A percentile compares a stretch with the other conserved stretches of the same genome.
These are phyloP conservation scores for Coffea eugenioides DNA, from an alignment of 257 asterid species.

Conservation along the genomic window DNA sequence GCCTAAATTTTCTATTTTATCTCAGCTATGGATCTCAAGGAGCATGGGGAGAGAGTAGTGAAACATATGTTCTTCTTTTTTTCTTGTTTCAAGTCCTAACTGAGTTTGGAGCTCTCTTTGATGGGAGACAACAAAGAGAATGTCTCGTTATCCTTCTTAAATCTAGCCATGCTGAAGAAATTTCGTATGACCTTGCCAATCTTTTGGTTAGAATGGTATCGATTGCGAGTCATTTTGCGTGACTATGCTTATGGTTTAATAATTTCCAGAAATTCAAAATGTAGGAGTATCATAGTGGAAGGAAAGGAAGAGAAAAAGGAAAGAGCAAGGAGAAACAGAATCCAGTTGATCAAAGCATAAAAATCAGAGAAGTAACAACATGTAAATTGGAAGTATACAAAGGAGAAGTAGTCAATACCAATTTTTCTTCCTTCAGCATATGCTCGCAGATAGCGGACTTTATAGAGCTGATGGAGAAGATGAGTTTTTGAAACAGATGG, in stretches of 20 bases:
- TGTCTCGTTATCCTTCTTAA: background rate
- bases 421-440: constrained; percentile 86
- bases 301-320: no score
- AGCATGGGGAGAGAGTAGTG: no score
- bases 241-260: background rate
- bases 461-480: constrained; percentile 55
- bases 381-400: background rate
- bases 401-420: constrained; percentile 40
- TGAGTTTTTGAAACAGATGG: constrained; percentile 52
- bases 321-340: background rate
- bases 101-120: constrained; percentile 5
- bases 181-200: background rate
- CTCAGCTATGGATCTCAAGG: background rate
- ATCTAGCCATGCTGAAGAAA: background rate
- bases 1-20: no score
- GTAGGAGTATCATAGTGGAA: background rate
- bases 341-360: background rate
- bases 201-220: background rate
- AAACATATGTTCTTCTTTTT: no score
- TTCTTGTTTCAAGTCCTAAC: background rate
- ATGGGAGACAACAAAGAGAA: background rate
- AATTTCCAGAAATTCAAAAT: background rate
- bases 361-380: constrained; percentile 4
- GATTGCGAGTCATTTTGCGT: background rate
- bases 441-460: constrained; percentile 66